These are phyloP conservation scores for Singerocomus inundabilis DNA, from an alignment of 1,284 basidiomycete species.

Conservation along the genomic window DNA sequence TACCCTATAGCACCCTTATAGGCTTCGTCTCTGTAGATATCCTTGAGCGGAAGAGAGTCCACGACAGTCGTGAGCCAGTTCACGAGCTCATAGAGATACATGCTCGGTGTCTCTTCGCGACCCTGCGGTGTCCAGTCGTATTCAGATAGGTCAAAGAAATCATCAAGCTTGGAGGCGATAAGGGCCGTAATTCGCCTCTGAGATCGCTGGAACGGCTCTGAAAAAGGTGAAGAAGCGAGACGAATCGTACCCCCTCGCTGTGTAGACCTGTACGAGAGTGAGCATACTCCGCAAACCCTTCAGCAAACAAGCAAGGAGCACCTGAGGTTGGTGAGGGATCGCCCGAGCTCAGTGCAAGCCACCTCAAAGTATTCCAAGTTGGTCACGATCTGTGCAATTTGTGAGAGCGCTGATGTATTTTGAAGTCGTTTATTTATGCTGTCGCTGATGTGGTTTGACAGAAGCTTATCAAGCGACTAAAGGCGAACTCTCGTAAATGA, in stretches of 20 bases:
- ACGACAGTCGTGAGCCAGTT: conserved; percentile 97
- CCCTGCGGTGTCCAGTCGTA: conserved; percentile 86
- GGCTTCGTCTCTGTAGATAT: conserved; percentile 82
- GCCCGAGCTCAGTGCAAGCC: conserved; percentile 84
- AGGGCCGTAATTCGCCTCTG: conserved; percentile 78
- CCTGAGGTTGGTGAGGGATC: conserved; percentile 82
- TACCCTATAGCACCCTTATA: conserved; percentile 85
- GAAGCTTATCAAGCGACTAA: conserved; percentile 84
- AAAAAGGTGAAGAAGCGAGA: conserved; percentile 71
- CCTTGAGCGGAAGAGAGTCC: conserved; percentile 86
- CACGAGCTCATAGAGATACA: conserved; percentile 92
- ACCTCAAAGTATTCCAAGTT: conserved; percentile 92
- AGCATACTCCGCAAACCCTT: not conserved
- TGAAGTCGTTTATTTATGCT: conserved; percentile 74
- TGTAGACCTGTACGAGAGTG: conserved; percentile 54
- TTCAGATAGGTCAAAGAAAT: conserved; percentile 93
- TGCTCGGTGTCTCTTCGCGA: conserved; percentile 76
- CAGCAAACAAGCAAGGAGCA: conserved; percentile 32
- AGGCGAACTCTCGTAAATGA: conserved; percentile 6
- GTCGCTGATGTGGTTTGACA: conserved; percentile 80
- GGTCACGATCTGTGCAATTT: conserved; percentile 92
- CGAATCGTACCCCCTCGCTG: conserved; percentile 81
- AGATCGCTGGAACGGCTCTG: conserved; percentile 66
- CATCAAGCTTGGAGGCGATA: conserved; percentile 92
- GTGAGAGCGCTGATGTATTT: conserved; percentile 80